Conservation (phyloP, 2,329 filamentous ascomycete genomes). For the Xylariaceae sp. region DNA sequence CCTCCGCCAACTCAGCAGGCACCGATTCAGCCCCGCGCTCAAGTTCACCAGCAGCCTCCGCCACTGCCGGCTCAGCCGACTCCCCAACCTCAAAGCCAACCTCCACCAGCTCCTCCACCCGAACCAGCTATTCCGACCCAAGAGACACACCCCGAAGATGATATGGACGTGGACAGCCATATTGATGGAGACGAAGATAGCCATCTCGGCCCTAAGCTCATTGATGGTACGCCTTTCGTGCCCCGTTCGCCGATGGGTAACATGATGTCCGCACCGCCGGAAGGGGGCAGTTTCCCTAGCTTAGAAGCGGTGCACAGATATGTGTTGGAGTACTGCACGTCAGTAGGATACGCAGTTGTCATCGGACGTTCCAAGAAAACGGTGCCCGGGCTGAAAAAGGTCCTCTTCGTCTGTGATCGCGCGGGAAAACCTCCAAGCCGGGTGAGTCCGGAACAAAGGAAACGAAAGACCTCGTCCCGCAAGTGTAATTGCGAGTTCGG, state of each 20-base stretch:
- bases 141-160: constrained; percentile 40
- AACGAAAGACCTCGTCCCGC: constrained; percentile 62
- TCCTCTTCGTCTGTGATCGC: constrained; percentile 63
- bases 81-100: constrained; percentile 22
- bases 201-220: constrained; percentile 42
- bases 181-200: constrained; percentile 43
- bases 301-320: constrained; percentile 62
- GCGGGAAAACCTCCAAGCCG: constrained; percentile 59
- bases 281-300: constrained; percentile 60
- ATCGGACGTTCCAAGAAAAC: constrained; percentile 66
- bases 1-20: constrained; percentile 14
- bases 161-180: constrained; percentile 50
- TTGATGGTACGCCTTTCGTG: constrained; percentile 47
- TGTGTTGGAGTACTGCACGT: constrained; percentile 61
- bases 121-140: constrained; percentile 28
- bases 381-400: constrained; percentile 62
- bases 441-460: constrained; percentile 60
- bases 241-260: constrained; percentile 52
- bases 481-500: constrained; percentile 67
- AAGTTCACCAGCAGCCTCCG: constrained; percentile 29
- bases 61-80: constrained; percentile 23
- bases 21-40: constrained; percentile 21
- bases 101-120: constrained; percentile 23
- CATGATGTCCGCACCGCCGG: constrained; percentile 60
- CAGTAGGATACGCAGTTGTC: constrained; percentile 64